These are phyloP conservation scores for Stygiomarasmius scandens DNA, from an alignment of 1,284 basidiomycete species.

Conservation along the genomic window DNA sequence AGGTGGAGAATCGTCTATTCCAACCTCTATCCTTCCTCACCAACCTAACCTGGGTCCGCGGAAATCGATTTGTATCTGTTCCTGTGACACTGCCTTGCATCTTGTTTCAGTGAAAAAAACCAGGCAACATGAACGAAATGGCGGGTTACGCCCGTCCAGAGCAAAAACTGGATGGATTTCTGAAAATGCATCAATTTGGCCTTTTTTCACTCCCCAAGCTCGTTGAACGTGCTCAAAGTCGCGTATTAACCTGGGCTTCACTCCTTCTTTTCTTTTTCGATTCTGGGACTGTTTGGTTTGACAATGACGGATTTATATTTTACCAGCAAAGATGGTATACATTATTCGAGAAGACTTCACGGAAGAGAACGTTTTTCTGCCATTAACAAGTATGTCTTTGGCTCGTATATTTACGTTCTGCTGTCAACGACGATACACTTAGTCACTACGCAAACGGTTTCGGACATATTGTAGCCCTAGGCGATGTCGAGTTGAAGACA, in stretches of 20 bases:
- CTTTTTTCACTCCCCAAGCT: too few relatives aligned
- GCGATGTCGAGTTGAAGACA: neutral
- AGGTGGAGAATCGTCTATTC: too few relatives aligned
- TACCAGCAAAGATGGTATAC: conserved; percentile 4
- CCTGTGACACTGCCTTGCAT: too few relatives aligned
- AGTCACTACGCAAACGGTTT: neutral
- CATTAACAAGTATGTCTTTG: neutral
- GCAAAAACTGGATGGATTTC: too few relatives aligned
- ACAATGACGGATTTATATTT: conserved; percentile 11
- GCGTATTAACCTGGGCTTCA: neutral
- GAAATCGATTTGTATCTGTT: too few relatives aligned
- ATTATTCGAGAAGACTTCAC: conserved; percentile 1
- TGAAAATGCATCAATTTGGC: too few relatives aligned
- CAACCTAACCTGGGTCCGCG: too few relatives aligned
- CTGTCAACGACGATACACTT: neutral
- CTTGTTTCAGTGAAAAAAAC: too few relatives aligned
- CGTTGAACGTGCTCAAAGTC: too few relatives aligned
- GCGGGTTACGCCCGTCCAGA: too few relatives aligned
- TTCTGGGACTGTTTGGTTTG: neutral
- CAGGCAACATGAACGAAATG: too few relatives aligned
- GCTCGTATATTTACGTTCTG: neutral
- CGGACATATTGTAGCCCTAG: neutral
- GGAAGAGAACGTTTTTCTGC: conserved; percentile 2
- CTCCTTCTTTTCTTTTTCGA: neutral
- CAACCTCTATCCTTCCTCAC: too few relatives aligned